Percentiles rank a stretch among this genome's conserved stretches.
Evolutionary conservation across 2,329 filamentous ascomycete species (phyloP).

Genomic region (Hirsutella rhossiliensis): DNA sequence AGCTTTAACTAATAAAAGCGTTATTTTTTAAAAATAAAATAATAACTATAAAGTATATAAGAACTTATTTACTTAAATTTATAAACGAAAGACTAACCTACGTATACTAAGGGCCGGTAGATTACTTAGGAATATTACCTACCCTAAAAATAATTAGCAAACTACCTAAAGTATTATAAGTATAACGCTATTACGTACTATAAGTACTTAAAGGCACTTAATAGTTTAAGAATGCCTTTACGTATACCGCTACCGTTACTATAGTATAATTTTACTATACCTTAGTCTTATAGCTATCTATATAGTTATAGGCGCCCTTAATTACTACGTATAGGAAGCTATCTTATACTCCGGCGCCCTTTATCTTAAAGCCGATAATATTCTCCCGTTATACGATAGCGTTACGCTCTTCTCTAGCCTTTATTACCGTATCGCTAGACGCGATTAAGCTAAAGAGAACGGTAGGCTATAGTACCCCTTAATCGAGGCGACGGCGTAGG

Average conservation of each 20-base stretch:
- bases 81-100: no score
- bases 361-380: constrained; percentile 10
- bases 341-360: constrained; percentile 18
- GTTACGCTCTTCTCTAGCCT: constrained; percentile 21
- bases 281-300: constrained; percentile 13
- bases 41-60: no score
- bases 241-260: constrained; percentile 15
- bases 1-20: no score
- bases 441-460: constrained; percentile 25
- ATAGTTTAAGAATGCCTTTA: background rate
- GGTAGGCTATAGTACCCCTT: background rate
- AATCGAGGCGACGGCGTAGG: constrained; percentile 14
- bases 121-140: no score
- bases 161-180: background rate
- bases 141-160: background rate
- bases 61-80: no score
- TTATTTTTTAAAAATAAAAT: no score
- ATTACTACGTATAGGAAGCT: constrained; percentile 21
- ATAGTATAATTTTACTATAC: constrained; percentile 6
- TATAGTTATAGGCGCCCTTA: constrained; percentile 26
- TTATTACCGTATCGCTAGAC: constrained; percentile 28
- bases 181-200: background rate
- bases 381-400: constrained; percentile 21
- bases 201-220: background rate
- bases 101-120: no score